Base-by-base conservation (phyloP, 345 rosid species). In the Lumnitzera littorea region DNA sequence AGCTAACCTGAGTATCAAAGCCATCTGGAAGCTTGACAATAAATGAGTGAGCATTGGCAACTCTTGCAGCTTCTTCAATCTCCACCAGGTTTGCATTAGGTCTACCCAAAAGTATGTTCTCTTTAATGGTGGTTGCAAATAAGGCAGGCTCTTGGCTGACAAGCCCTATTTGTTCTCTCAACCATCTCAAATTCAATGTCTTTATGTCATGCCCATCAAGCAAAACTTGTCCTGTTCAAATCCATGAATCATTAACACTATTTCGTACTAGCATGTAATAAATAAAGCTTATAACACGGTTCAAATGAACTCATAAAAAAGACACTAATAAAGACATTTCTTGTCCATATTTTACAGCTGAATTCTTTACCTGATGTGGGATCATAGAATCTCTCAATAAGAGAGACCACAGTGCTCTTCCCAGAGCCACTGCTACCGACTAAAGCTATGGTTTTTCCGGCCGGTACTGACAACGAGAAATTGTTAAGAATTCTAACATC, bases 341-440 rank as follows among this genome's bases (percentile, higher is more conserved):
- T 51, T 4, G 11, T 15, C n/a, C 11, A 0, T 12, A 15, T 31
- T 7, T 12, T 36, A 24, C 20, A 52, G 57, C 46, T 31, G 41
- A 46, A 41, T 17, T 23, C 29, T 24, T 67, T 72, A 92, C 98
- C 98, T 78, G 94, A 78, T 62, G 62, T 70, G 46, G 98, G 98
- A 72, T 92, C 96, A 31, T 92, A 92, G 73, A 92, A 92, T 76
- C 98, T 75, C 73, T 92, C 98, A 17, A 92, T 92, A 61, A 92
- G 89, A 41, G 98, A 84, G 43, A 92, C 98, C 20, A 89, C 94
- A 0, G 98, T 92, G 77, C 98, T 92, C 78, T 92, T 92, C 16
- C 98, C 98, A 6, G 98, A 92, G 68, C 98, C 98, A 24, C 98
- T 92, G 77, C 96, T 92, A 51, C 98, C 98, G 14, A 89, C 98